Conservation (phyloP, 2,329 filamentous ascomycete species). For the Epichloe sp. region DNA sequence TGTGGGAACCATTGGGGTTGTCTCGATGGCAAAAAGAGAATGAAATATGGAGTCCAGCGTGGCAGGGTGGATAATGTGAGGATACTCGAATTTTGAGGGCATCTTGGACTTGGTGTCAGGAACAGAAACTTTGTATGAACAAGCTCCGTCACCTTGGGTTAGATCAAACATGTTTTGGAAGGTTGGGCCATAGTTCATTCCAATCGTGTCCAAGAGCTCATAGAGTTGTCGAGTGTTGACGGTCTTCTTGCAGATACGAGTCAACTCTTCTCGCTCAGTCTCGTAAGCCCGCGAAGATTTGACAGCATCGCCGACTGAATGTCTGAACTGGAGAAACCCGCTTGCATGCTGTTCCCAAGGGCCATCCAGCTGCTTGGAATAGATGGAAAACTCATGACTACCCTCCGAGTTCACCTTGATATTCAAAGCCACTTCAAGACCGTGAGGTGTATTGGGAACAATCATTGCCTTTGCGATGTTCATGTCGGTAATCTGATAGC, state of each 20-base stretch:
- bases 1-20: conserved; percentile 36
- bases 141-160: conserved; percentile 18
- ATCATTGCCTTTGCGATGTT: conserved; percentile 37
- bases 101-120: conserved; percentile 38
- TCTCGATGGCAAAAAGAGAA: conserved; percentile 31
- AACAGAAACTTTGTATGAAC: conserved; percentile 26
- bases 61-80: conserved; percentile 43
- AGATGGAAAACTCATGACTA: conserved; percentile 27
- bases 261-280: conserved; percentile 12
- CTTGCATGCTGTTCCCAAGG: conserved; percentile 31
- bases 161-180: conserved; percentile 35
- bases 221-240: conserved; percentile 34
- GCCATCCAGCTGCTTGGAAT: conserved; percentile 28
- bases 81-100: conserved; percentile 39
- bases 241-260: conserved; percentile 17
- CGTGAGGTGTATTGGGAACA: conserved; percentile 30
- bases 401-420: conserved; percentile 19
- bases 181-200: conserved; percentile 36
- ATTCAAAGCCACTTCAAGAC: conserved; percentile 37
- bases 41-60: conserved; percentile 46
- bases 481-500: conserved; percentile 33
- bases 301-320: conserved; percentile 10
- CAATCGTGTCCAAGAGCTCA: conserved; percentile 34
- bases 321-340: conserved; percentile 19
- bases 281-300: conserved; percentile 11